Evolutionary conservation across 331 rosid species (phyloP).

Genomic region (Ulmus americana): DNA sequence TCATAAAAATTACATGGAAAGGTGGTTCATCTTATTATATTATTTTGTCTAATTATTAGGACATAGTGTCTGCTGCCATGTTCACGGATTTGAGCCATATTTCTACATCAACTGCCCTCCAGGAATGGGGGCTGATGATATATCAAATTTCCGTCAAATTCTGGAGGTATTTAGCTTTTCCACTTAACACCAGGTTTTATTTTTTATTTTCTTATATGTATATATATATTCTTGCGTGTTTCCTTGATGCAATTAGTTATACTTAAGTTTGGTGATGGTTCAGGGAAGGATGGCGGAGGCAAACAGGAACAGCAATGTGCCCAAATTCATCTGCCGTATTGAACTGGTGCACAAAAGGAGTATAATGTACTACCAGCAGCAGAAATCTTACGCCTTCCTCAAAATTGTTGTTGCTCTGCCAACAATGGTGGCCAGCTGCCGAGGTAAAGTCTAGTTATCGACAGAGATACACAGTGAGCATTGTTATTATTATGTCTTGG

Average conservation of each 20-base stretch:
- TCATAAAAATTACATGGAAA: background rate
- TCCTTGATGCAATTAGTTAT: background rate
- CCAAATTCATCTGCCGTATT: constrained; percentile 54
- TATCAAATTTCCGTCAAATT: constrained; percentile 56
- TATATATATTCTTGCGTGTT: no score
- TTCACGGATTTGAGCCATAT: constrained; percentile 95
- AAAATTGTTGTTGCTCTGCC: constrained; percentile 89
- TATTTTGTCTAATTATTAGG: constrained; percentile 41
- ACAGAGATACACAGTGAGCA: background rate
- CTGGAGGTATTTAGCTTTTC: constrained; percentile 62
- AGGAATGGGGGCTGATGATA: constrained; percentile 88
- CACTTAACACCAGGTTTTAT: background rate
- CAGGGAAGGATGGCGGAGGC: constrained; percentile 86
- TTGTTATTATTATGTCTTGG: background rate
- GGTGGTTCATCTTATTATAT: background rate
- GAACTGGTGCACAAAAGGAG: constrained; percentile 77
- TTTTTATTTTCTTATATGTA: background rate
- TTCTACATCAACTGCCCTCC: constrained; percentile 80
- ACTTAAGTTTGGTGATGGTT: constrained; percentile 16
- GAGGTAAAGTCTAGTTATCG: constrained; percentile 43
- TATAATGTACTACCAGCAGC: constrained; percentile 88
- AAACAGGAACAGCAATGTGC: constrained; percentile 63
- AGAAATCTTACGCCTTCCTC: constrained; percentile 62
- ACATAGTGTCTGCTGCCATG: constrained; percentile 86
- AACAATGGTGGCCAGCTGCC: constrained; percentile 89